Evolutionary conservation across 2,329 filamentous ascomycete species (phyloP), one percentile per base, ranked within the genome.

Genomic region (Phoma sp.): DNA sequence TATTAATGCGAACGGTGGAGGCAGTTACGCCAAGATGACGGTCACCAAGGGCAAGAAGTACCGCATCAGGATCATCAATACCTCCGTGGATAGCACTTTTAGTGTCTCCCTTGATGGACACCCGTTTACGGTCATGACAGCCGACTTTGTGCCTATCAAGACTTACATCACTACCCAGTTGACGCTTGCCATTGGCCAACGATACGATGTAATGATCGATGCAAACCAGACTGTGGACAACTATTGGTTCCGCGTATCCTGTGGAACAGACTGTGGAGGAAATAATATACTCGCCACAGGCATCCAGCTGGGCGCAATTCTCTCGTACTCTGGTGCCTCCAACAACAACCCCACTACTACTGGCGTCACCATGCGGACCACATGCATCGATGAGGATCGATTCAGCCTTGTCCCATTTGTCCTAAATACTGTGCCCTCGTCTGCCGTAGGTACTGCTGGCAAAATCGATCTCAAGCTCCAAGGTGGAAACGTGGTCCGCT

Each of bases 41-140:
- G 72, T 76, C 9, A 32, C 36, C 25, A 38, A 68, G 11, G 81
- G 82, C 51, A 81, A 79, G 71, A 80, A 74, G 10, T 83, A 88
- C 67, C 82, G 84, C 9, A 76, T 84, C 12, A 80, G 86, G 1
- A 76, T 88, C 48, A 80, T 87, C 67, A 88, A 88, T 71, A 71
- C 80, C 5, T 64, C 71, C 6, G 71, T 73, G 10, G 72, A 75
- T 47, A 65, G 51, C 4, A 60, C 60, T 3, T 73, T 75, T 33
- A 62, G 63, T 32, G 70, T 74, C 2, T 71, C 71, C 3, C 59
- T 74, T 33, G 76, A 80, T 46, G 66, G 69, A 6, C 78, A 80
- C 47, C 70, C 70, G 10, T 71, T 80, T 38, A 74, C 70, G 4
- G 76, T 80, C 54, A 74, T 80, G 26, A 73, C 74, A 0, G 58